These are phyloP conservation scores for Aureobasidium sp. DNA, from an alignment of 2,329 filamentous ascomycete genomes.

Conservation along the genomic window DNA sequence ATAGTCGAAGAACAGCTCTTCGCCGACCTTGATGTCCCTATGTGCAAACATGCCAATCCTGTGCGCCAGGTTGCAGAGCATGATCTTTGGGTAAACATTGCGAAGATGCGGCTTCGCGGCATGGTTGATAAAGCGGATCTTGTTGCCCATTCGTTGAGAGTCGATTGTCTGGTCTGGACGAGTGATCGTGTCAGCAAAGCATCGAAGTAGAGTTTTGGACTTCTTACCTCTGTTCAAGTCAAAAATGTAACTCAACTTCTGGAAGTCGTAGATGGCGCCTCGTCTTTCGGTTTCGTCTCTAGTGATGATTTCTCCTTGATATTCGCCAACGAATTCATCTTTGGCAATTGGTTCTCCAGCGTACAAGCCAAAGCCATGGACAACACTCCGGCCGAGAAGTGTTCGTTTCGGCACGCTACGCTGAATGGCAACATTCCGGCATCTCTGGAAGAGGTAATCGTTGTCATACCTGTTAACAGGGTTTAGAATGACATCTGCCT, in stretches of 20 bases:
- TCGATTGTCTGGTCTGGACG: slow-evolving; percentile 49
- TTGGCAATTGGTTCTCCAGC: slow-evolving; percentile 57
- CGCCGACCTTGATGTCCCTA: slow-evolving; percentile 58
- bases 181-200: background rate
- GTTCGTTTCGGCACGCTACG: slow-evolving; percentile 57
- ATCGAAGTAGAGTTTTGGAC: too few relatives aligned
- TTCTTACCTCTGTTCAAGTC: slow-evolving; percentile 39
- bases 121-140: slow-evolving; percentile 78
- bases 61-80: slow-evolving; percentile 64
- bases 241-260: slow-evolving; percentile 57
- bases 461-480: slow-evolving; percentile 57
- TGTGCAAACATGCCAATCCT: slow-evolving; percentile 67
- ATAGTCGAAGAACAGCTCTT: slow-evolving; percentile 78
- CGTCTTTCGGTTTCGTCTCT: slow-evolving; percentile 61
- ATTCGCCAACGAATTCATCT: slow-evolving; percentile 72
- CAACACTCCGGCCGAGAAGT: slow-evolving; percentile 60
- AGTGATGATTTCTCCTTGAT: slow-evolving; percentile 68
- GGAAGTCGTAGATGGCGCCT: slow-evolving; percentile 54
- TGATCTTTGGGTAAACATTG: slow-evolving; percentile 59
- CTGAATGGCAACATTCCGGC: slow-evolving; percentile 66
- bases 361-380: slow-evolving; percentile 70
- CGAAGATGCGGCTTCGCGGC: slow-evolving; percentile 39
- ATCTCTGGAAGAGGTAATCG: slow-evolving; percentile 49
- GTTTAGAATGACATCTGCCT: slow-evolving; percentile 59
- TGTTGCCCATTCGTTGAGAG: slow-evolving; percentile 67